A percentile compares a stretch with the other conserved stretches of the same genome.
Evolutionary conservation across 306 rosid species (phyloP).

Genomic region (Aeschynomene evenia): DNA sequence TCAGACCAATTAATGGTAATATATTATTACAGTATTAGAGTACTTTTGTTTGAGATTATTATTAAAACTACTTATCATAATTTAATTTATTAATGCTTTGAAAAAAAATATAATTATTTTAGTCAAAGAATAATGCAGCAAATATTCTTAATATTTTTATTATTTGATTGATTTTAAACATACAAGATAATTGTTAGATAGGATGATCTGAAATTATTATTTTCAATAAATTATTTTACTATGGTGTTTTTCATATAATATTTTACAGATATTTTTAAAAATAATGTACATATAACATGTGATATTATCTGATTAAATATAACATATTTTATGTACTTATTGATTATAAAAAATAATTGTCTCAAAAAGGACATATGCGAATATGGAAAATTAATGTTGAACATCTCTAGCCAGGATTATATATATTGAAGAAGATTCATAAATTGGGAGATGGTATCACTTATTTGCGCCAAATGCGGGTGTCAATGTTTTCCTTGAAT

Average conservation of each 20-base stretch:
- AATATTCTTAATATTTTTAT: not conserved
- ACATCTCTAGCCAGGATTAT: not conserved
- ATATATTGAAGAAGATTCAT: not conserved
- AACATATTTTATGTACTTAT: too few species aligned
- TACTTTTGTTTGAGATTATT: too few species aligned
- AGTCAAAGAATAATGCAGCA: not conserved
- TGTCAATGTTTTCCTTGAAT: conserved; percentile 33
- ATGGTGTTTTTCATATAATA: too few species aligned
- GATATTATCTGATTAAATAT: too few species aligned
- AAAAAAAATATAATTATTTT: too few species aligned
- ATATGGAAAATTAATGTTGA: not conserved
- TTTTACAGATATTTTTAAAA: too few species aligned
- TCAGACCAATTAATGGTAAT: too few species aligned
- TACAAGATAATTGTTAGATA: not conserved
- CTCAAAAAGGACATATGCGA: not conserved
- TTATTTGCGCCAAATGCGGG: conserved; percentile 16
- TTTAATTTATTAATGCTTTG: too few species aligned
- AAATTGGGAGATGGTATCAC: conserved; percentile 6
- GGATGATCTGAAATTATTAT: not conserved
- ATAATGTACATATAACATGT: not conserved
- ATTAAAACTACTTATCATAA: too few species aligned
- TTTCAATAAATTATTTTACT: not conserved
- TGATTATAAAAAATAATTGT: too few species aligned
- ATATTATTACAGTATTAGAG: too few species aligned
- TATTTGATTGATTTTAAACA: not conserved